Percentiles rank a stretch among this genome's conserved stretches.
Evolutionary conservation across 2,329 filamentous ascomycete species (phyloP).

Genomic region (Talaromyces verruculosus): DNA sequence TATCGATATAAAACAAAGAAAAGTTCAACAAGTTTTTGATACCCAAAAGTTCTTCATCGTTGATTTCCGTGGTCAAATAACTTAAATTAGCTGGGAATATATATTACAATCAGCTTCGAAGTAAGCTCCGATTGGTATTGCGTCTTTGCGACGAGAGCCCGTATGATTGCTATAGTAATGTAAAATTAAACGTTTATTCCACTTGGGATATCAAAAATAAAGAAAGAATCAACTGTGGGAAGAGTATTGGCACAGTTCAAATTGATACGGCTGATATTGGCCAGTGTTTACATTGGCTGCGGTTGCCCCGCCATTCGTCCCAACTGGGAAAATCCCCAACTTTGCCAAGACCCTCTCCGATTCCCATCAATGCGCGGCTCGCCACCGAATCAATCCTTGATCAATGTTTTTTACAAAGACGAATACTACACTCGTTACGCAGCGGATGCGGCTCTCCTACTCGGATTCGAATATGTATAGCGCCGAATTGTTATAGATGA

Average conservation of each 20-base stretch:
- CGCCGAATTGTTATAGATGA: not conserved
- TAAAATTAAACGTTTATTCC: not conserved
- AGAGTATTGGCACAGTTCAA: not conserved
- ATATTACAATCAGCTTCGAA: not conserved
- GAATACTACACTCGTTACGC: not conserved
- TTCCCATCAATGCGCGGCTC: not conserved
- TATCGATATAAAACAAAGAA: not conserved
- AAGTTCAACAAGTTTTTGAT: not conserved
- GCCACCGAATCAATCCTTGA: not conserved
- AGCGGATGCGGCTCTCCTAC: not conserved
- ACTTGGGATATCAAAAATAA: not conserved
- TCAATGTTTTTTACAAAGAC: not conserved
- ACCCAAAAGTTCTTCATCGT: not conserved
- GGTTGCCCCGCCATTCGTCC: slow-evolving; percentile 39
- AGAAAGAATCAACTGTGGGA: not conserved
- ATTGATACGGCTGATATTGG: not conserved
- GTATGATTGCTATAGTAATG: not conserved
- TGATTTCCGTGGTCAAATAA: not conserved
- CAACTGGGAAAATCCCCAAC: slow-evolving; percentile 34
- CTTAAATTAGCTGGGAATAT: not conserved
- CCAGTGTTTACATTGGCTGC: slow-evolving; percentile 15
- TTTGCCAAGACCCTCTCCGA: slow-evolving; percentile 35
- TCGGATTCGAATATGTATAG: not conserved
- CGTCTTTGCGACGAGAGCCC: not conserved
- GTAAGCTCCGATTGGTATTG: not conserved